These are phyloP conservation scores for Athelia psychrophila DNA, from an alignment of 1,284 basidiomycete species.

Conservation along the genomic window DNA sequence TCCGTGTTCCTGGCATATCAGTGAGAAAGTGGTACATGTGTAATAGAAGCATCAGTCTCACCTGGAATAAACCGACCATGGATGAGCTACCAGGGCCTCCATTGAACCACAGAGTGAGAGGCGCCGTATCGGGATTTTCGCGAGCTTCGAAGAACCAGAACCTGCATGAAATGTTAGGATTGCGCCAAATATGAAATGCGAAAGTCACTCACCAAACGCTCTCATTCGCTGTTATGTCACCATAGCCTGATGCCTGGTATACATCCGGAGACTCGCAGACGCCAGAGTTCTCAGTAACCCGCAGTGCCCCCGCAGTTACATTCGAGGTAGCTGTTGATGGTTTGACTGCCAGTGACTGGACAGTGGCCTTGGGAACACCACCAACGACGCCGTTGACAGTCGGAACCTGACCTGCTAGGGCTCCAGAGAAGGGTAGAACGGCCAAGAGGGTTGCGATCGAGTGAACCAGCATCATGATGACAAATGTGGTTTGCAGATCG, in stretches of 20 bases:
- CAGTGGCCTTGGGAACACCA: slow-evolving; percentile 26
- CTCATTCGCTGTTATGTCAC: slow-evolving; percentile 47
- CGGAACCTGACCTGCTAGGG: slow-evolving; percentile 36
- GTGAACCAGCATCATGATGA: too few species aligned
- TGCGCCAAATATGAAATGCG: slow-evolving; percentile 2
- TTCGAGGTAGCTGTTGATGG: slow-evolving; percentile 22
- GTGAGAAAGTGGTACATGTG: too few species aligned
- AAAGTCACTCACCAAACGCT: slow-evolving; percentile 48
- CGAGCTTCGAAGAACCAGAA: slow-evolving; percentile 72
- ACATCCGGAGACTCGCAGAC: slow-evolving; percentile 56
- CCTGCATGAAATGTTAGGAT: slow-evolving; percentile 25
- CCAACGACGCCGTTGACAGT: slow-evolving; percentile 44
- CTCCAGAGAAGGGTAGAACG: background rate
- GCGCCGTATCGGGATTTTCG: slow-evolving; percentile 52
- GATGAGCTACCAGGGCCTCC: slow-evolving; percentile 66
- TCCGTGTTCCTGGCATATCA: slow-evolving; percentile 39
- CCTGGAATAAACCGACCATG: slow-evolving; percentile 65
- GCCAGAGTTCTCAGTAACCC: slow-evolving; percentile 52
- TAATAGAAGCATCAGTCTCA: too few species aligned
- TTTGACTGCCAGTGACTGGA: slow-evolving; percentile 12
- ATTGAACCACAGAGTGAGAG: slow-evolving; percentile 64
- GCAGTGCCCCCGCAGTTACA: slow-evolving; percentile 41
- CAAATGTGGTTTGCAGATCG: too few species aligned
- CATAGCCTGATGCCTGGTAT: slow-evolving; percentile 60
- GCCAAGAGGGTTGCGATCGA: slow-evolving; percentile 6